Percentiles rank a stretch among this genome's conserved stretches.
These are phyloP conservation scores for Hypocrella siamensis DNA, from an alignment of 2,329 filamentous ascomycete genomes.

Conservation along the genomic window DNA sequence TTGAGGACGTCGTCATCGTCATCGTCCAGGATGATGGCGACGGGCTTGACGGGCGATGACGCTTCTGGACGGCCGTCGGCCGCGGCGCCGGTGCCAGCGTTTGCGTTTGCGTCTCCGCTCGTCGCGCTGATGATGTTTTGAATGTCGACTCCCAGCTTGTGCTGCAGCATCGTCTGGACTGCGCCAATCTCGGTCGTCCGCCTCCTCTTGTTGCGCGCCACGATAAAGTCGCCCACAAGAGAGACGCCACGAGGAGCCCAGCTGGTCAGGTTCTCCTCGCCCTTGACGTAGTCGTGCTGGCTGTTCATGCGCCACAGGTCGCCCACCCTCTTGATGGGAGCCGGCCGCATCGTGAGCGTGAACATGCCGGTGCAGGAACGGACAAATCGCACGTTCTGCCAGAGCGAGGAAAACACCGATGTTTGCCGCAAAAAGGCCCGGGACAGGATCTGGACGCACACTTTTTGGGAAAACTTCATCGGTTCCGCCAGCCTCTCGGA, in stretches of 20 bases:
- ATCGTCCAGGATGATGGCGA: slow-evolving; percentile 33
- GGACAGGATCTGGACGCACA: slow-evolving; percentile 71
- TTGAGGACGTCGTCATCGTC: slow-evolving; percentile 44
- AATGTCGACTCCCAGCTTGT: slow-evolving; percentile 36
- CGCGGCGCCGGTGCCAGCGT: slow-evolving; percentile 17
- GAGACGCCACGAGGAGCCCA: slow-evolving; percentile 88
- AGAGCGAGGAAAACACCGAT: slow-evolving; percentile 75
- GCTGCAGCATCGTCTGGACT: slow-evolving; percentile 50
- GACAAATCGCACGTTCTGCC: slow-evolving; percentile 71
- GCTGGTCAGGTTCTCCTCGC: slow-evolving; percentile 69
- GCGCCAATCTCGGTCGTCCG: slow-evolving; percentile 70
- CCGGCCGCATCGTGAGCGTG: slow-evolving; percentile 70
- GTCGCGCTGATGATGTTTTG: slow-evolving; percentile 16
- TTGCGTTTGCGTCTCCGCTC: slow-evolving; percentile 20
- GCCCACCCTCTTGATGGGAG: slow-evolving; percentile 77
- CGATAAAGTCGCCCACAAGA: slow-evolving; percentile 75
- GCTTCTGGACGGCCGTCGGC: too few species aligned
- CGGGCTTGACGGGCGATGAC: too few species aligned
- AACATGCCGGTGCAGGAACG: slow-evolving; percentile 80
- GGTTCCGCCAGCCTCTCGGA: slow-evolving; percentile 75
- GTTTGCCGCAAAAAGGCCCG: slow-evolving; percentile 73
- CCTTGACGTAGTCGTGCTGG: slow-evolving; percentile 88
- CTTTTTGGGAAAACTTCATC: slow-evolving; percentile 70
- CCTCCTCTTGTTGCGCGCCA: slow-evolving; percentile 54
- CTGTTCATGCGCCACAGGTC: slow-evolving; percentile 97